Percentiles rank a stretch among this genome's conserved stretches.
Conservation (phyloP, 805 yeast species). For the Yamadazyma insecticola region DNA sequence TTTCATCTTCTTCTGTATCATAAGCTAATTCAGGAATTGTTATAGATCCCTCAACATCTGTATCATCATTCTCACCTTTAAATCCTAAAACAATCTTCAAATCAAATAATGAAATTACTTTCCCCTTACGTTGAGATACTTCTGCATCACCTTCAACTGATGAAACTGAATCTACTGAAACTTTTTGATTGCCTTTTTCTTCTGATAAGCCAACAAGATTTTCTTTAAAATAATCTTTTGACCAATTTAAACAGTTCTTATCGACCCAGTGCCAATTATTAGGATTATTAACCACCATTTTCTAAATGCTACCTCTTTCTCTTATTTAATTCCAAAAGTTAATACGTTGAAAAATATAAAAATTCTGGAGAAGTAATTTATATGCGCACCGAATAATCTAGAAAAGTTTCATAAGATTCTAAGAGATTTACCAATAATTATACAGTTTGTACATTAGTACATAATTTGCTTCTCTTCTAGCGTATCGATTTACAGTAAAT, state of each 20-base stretch:
- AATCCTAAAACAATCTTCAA: constrained; percentile 61
- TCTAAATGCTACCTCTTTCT: too few species aligned
- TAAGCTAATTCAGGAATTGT: constrained; percentile 90
- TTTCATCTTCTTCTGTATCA: constrained; percentile 81
- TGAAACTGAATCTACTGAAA: constrained; percentile 42
- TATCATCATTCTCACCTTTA: constrained; percentile 21
- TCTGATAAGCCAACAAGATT: constrained; percentile 50
- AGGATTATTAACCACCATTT: constrained; percentile 93
- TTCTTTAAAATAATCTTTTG: constrained; percentile 67
- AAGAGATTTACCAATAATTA: too few species aligned
- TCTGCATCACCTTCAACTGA: constrained; percentile 92
- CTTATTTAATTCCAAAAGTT: too few species aligned
- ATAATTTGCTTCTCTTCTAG: too few species aligned
- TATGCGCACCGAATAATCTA: too few species aligned
- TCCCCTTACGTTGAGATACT: constrained; percentile 95
- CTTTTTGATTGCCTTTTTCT: constrained; percentile 26
- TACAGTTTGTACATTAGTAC: too few species aligned
- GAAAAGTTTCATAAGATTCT: too few species aligned
- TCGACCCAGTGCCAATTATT: constrained; percentile 99
- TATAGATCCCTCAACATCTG: constrained; percentile 61
- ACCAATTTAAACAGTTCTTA: constrained; percentile 93
- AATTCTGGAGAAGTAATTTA: too few species aligned
- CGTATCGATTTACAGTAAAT: too few species aligned
- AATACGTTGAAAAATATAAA: too few species aligned
- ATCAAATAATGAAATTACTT: constrained; percentile 88